Evolutionary conservation across 1,284 basidiomycete species (phyloP), one percentile per base, ranked within the genome.

Genomic region (Rhodofomes roseus): DNA sequence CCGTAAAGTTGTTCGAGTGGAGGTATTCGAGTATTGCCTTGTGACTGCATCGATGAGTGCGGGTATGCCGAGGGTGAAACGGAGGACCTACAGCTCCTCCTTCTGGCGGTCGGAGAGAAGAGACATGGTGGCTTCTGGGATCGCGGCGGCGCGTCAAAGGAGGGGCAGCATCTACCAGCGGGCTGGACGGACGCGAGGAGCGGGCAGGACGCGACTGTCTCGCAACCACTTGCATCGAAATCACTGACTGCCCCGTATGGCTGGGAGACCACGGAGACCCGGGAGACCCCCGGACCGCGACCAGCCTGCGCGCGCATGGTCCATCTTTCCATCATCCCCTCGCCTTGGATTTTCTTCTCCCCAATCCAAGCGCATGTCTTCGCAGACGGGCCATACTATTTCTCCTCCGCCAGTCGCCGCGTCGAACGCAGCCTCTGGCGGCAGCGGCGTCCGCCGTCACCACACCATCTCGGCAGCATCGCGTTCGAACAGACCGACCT

Each of bases 11-110:
- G 44, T 82, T 78, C 22, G 79, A 76, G 64, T 85, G 79, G 46
- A 92, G 80, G 73, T 93, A 94, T 70, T 92, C 90, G 59, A 94
- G 82, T 71, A 94, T 89, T 52, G 91, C 85, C 71, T 87, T 89
- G 76, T 93, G 89, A 55, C 90, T 92, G 55, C 53, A 57, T 54
- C 36, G 43, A 73, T 62, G 59, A 14, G 27, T 36, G 40, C 59
- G 36, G 48, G 29, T 31, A 53, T 23, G n/a, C 40, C 36, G 50
- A 43, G 40, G 7, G 27, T 16, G 37, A n/a, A 39, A 41, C 39
- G 48, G 27, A 48, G 67, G 60, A 72, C 85, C 72, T 73, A 89
- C 86, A 92, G 81, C 73, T 92, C 90, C 71, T 90, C 87, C 74
- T 84, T 84, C 73, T 92, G 89, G 60, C 87, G 77, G 64, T 89